Percentiles rank a stretch among this genome's conserved stretches.
These are phyloP conservation scores for Spiraea crenata DNA, from an alignment of 331 rosid genomes.

Conservation along the genomic window DNA sequence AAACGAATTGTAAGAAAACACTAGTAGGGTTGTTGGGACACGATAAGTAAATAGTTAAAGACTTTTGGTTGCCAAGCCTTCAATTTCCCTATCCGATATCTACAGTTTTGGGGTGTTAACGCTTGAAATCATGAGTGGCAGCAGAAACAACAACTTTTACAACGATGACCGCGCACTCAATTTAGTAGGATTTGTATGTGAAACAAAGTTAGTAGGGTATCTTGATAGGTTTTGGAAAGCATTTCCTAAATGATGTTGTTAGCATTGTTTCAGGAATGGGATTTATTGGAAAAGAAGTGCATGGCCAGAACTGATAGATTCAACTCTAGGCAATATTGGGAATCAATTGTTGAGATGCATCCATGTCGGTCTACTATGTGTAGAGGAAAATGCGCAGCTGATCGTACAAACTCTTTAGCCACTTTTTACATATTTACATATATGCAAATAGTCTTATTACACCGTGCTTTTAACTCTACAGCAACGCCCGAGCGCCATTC, in stretches of 20 bases:
- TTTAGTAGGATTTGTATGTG: conserved; percentile 6
- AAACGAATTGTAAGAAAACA: background rate
- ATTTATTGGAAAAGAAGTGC: conserved; percentile 8
- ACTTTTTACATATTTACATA: too few species aligned
- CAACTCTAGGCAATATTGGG: background rate
- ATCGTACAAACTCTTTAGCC: too few species aligned
- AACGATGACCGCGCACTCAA: background rate
- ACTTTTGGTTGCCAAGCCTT: background rate
- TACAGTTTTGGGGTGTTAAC: conserved; percentile 8
- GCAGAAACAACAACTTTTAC: too few species aligned
- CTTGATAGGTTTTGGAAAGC: too few species aligned
- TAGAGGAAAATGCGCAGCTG: background rate
- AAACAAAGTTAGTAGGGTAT: background rate
- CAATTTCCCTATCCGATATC: background rate
- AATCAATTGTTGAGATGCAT: background rate
- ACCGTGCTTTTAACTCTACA: too few species aligned
- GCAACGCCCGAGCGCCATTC: too few species aligned
- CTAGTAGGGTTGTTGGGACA: background rate
- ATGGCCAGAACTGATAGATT: background rate
- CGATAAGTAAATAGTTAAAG: background rate
- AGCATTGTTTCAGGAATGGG: conserved; percentile 1
- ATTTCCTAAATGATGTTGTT: background rate
- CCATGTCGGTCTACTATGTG: background rate
- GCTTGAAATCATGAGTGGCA: background rate
- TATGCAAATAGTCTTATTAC: too few species aligned